These are phyloP conservation scores for Acanthamoeba royreba DNA, from an alignment of 208 protist genomes.

Conservation along the genomic window DNA sequence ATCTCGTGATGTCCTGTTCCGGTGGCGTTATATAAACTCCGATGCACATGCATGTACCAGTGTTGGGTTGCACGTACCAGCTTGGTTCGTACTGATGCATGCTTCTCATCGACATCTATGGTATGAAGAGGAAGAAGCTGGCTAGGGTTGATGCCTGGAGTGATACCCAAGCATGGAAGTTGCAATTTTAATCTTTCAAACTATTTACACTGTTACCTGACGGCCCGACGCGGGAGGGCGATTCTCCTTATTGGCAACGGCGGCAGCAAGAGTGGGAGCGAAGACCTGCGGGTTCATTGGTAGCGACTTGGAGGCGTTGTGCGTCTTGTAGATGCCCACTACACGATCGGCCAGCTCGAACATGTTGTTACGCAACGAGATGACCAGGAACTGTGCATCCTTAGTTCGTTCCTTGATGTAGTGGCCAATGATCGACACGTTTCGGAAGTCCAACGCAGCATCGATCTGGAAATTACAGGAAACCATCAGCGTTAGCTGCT, in stretches of 20 bases:
- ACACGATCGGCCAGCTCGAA: slow-evolving; percentile 97
- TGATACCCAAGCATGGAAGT: no score
- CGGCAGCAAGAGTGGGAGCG: background rate
- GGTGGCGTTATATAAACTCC: no score
- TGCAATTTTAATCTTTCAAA: no score
- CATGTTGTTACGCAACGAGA: slow-evolving; percentile 97
- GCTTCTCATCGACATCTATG: no score
- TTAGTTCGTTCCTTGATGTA: slow-evolving; percentile 97
- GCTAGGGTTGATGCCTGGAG: no score
- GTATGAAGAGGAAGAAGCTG: no score
- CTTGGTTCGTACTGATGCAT: no score
- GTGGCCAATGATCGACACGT: slow-evolving; percentile 97
- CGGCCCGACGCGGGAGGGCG: background rate
- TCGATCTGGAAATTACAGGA: slow-evolving; percentile 89
- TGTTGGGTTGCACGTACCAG: no score
- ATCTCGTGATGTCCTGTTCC: no score
- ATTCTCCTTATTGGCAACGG: background rate
- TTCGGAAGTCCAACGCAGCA: slow-evolving; percentile 99
- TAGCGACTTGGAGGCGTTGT: slow-evolving; percentile 96
- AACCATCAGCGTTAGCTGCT: background rate
- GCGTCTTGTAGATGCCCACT: slow-evolving; percentile 99
- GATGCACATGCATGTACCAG: no score
- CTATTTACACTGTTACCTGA: background rate
- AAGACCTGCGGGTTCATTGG: slow-evolving; percentile 89
- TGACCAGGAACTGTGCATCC: slow-evolving; percentile 99